Evolutionary conservation across 2,329 filamentous ascomycete genomes (phyloP), one percentile per base, ranked within the genome.

Genomic region (Myriosclerotinia scirpicola): DNA sequence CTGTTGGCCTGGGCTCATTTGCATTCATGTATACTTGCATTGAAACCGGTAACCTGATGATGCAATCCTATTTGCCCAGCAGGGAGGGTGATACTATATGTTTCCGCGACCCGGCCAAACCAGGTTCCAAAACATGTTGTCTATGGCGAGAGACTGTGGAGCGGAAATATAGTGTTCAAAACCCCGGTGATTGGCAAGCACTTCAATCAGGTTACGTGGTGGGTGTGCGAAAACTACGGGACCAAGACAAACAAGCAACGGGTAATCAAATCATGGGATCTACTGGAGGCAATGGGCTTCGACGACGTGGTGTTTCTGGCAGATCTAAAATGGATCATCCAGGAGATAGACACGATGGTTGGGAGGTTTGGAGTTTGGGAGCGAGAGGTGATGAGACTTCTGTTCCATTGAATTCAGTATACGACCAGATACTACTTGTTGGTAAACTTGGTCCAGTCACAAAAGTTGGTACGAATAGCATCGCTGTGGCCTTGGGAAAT

Each of bases 401-500:
- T n/a, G 63, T 64, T 14, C 70, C 72, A 11, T 53, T 67, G 8
- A 66, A 63, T 36, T 62, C 64, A 36, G 40, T 48, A 46, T 54
- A 63, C 36, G 46, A 64, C 17, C 80, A 83, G 2, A 82, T 86
- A 66, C 80, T 93, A 5, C 85, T 91, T 56, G 86, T 92, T 30
- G 84, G 84, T 2, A 82, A 82, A 55, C 79, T 90, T 1, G 91
- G 90, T 0, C 90, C 90, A 0, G 84, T 90, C 66, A 81, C 82
- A 2, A 80, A 80, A 63, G 78, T 92, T 1, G 90, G 90, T 15
- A 82, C 84, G 58, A 81, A 83, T 55, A 89, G 87, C 61, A 82
- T 91, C 3, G 90, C 86, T 0, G 83, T 93, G 40, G 89, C 84
- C 0, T 86, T 93, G 67, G 91, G 90, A 15, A 90, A 92, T 71